Evolutionary conservation across 2,329 filamentous ascomycete genomes (phyloP), one percentile per base, ranked within the genome.

Genomic region (Aspergillus persii): DNA sequence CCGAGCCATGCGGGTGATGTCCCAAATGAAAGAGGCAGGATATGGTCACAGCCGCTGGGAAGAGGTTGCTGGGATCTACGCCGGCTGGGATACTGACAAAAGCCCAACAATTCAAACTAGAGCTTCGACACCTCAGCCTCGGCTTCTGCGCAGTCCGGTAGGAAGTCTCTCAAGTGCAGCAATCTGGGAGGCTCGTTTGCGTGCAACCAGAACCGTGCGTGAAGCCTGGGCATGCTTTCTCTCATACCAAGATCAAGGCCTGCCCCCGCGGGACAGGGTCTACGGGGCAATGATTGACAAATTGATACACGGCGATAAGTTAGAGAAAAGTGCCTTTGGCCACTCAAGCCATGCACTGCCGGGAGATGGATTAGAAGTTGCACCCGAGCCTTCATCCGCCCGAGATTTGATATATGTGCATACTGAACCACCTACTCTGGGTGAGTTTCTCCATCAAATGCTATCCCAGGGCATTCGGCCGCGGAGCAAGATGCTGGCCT

Each of bases 141-240:
- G 61, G 56, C 61, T 56, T 53, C 57, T 71, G 44, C 59, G 48
- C 52, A 66, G 52, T 23, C 50, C 49, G 51, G 33, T 58, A n/a
- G 60, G 60, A n/a, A 30, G 11, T 61, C 71, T 50, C 62, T 76
- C 15, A 64, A 66, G 2, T n/a, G 36, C 36, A n/a, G 61, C 75
- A 9, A 66, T 83, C 9, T 88, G 86, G 86, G 78, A 79, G 58
- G 84, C 83, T 33, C 80, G 86, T 9, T 83, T 89, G 54, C 76
- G 77, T 50, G 79, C 84, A 26, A 89, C 86, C 9, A 78, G 86
- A 39, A 88, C 86, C 3, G 72, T 84, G 50, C 80, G 84, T 61
- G 86, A 89, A 73, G 85, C 86, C 5, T 89, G 86, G 86, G 85
- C 85, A 26, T 86, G 83, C 61, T 89, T 87, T 68, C 71, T 86